Base-by-base conservation (phyloP, 805 yeast genomes). In the Kregervanrija delftensis region DNA sequence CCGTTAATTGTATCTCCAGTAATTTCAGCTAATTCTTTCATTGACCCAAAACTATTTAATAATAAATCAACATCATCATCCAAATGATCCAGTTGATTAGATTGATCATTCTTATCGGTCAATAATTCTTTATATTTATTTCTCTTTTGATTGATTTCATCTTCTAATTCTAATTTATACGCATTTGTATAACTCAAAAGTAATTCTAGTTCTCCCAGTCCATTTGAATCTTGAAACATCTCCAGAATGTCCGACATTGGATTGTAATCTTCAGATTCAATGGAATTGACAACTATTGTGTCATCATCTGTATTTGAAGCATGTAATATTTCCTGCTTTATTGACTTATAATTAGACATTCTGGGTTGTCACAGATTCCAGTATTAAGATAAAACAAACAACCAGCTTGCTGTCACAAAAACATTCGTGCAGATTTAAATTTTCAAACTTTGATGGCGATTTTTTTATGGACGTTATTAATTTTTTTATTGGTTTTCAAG, bases 1-100 rank as follows among this genome's bases (percentile, higher is more conserved):
- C 59, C 63, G 11, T 81, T 70, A 44, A 89, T 86, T 3, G 79
- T 72, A 4, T 62, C 49, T 48, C 83, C 88, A 0, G 95, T 84
- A 5, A 64, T 53, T 8, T 49, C 49, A 0, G 90, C 78, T 39
- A 75, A 63, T 6, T 52, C 43, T 49, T 76, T 72, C 38, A 83
- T 74, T 8, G 64, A 63, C 14, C 67, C 61, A 43, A 81, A 75
- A 39, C 75, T 70, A 0, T 57, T 46, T 13, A 78, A 63, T 34
- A 82, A 61, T 5, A 54, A 49, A 2, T 58, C 54, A 39, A 79
- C 63, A 39, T 77, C 71, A 35, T 47, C 44, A 43, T 58, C 51
- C 47, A 60, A 43, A 22, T 59, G 48, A 8, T 57, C 56, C 3
- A 62, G 57, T 5, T 50, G 46, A 2, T 49, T 54, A 2, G 59